Percentiles rank a stretch among this genome's conserved stretches.
phyloP scores from a whole-genome alignment of 495 filamentous ascomycete genomes.

The Lophium mytilinum region DNA sequence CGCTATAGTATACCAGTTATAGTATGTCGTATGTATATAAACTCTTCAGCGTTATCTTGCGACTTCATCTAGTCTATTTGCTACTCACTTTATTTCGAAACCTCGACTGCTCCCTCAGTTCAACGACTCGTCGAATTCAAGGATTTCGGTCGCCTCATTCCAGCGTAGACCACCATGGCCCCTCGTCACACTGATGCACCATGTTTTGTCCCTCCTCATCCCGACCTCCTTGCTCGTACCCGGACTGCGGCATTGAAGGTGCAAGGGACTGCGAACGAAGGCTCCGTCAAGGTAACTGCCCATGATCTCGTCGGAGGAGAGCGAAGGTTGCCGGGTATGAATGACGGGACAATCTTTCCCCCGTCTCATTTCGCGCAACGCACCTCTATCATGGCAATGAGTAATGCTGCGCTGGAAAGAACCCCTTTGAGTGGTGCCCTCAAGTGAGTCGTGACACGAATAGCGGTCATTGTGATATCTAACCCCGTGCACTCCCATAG shows the following conservation, averaged over 20 bases:
- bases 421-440: slow-evolving; percentile 4
- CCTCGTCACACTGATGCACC: too few relatives aligned
- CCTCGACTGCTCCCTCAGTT: too few relatives aligned
- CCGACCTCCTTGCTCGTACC: slow-evolving; percentile 7
- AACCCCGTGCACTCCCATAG: background rate
- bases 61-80: too few relatives aligned
- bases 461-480: background rate
- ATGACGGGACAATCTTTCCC: slow-evolving; percentile 17
- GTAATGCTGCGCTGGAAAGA: slow-evolving; percentile 10
- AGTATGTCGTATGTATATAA: too few relatives aligned
- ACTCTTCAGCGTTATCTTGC: too few relatives aligned
- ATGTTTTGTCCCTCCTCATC: slow-evolving; percentile 10
- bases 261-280: background rate
- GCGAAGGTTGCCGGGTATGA: slow-evolving; percentile 6
- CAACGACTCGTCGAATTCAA: too few relatives aligned
- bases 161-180: too few relatives aligned
- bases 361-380: slow-evolving; percentile 5
- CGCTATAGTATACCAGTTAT: too few relatives aligned
- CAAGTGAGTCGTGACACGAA: background rate
- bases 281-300: background rate
- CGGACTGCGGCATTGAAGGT: background rate
- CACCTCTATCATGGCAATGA: slow-evolving; percentile 4
- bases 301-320: background rate
- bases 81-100: too few relatives aligned
- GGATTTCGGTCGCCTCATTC: too few relatives aligned